Evolutionary conservation across 306 rosid genomes (phyloP).

Genomic region (Acacia confusa): DNA sequence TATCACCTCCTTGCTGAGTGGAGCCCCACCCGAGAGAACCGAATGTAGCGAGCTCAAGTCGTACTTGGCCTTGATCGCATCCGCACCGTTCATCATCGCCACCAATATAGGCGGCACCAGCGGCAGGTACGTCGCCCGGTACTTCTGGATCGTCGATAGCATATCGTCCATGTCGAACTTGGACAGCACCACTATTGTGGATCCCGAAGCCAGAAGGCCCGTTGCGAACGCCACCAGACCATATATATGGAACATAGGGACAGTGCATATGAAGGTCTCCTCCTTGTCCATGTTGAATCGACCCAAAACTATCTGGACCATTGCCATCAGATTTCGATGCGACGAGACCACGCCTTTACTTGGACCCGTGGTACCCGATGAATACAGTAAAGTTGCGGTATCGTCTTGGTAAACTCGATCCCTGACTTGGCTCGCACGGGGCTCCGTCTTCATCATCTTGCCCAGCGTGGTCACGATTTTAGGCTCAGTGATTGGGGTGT

Average conservation of each 20-base stretch:
- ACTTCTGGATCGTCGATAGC: constrained; percentile 58
- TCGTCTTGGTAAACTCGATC: constrained; percentile 69
- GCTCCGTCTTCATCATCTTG: constrained; percentile 53
- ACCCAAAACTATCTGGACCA: constrained; percentile 52
- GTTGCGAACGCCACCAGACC: constrained; percentile 71
- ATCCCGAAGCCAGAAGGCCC: constrained; percentile 62
- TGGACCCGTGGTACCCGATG: constrained; percentile 89
- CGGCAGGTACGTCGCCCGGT: constrained; percentile 60
- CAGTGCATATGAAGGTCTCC: constrained; percentile 74
- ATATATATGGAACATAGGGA: constrained; percentile 93
- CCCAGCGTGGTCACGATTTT: constrained; percentile 37
- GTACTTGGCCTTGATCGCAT: constrained; percentile 59
- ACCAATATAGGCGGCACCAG: constrained; percentile 88
- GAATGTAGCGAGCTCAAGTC: constrained; percentile 60
- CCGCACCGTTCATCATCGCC: constrained; percentile 67
- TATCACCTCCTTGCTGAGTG: constrained; percentile 77
- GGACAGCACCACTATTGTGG: constrained; percentile 70
- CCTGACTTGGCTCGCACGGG: constrained; percentile 25
- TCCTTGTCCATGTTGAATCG: constrained; percentile 42
- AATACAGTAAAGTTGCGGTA: constrained; percentile 81
- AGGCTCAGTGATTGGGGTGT: not conserved
- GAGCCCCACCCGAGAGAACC: constrained; percentile 81
- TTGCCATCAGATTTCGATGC: constrained; percentile 66
- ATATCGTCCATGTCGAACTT: constrained; percentile 82
- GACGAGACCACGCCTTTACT: constrained; percentile 93